Conservation (phyloP, 192 early-diverging fungal species). For the Podila verticillata region DNA sequence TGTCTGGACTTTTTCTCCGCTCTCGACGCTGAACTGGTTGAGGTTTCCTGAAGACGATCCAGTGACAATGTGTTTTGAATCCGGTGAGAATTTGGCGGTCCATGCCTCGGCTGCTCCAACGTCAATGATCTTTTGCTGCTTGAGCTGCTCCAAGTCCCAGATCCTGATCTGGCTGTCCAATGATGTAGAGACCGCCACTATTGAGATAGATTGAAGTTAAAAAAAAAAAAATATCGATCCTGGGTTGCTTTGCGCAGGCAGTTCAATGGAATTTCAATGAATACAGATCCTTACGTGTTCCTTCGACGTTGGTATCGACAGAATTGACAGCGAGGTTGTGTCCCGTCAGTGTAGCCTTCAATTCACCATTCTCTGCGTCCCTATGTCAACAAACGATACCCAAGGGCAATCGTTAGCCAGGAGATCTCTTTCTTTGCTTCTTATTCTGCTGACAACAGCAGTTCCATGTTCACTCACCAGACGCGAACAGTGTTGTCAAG, state of each 20-base stretch:
- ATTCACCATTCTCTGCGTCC: slow-evolving; percentile 66
- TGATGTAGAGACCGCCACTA: slow-evolving; percentile 77
- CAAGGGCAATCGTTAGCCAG: not conserved
- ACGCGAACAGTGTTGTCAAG: slow-evolving; percentile 82
- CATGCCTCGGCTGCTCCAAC: slow-evolving; percentile 80
- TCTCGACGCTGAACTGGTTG: slow-evolving; percentile 75
- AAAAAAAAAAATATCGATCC: too few relatives aligned
- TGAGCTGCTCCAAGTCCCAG: slow-evolving; percentile 73
- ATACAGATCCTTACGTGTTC: slow-evolving; percentile 54
- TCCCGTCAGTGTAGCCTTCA: slow-evolving; percentile 69
- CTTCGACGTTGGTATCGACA: slow-evolving; percentile 68
- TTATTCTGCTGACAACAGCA: too few relatives aligned
- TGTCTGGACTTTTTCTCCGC: slow-evolving; percentile 69
- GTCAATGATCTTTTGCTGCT: slow-evolving; percentile 67
- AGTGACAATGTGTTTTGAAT: slow-evolving; percentile 74
- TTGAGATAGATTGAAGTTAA: not conserved
- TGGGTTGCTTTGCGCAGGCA: too few relatives aligned
- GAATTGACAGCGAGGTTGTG: slow-evolving; percentile 85
- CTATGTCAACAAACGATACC: slow-evolving; percentile 28
- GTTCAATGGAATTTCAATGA: too few relatives aligned
- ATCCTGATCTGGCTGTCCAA: slow-evolving; percentile 81
- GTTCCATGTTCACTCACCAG: slow-evolving; percentile 64
- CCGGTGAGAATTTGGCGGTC: slow-evolving; percentile 78
- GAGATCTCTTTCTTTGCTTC: not conserved
- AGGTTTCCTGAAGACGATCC: slow-evolving; percentile 80